Conservation (phyloP, 2,329 filamentous ascomycete species). For the Monosporascus sp. region DNA sequence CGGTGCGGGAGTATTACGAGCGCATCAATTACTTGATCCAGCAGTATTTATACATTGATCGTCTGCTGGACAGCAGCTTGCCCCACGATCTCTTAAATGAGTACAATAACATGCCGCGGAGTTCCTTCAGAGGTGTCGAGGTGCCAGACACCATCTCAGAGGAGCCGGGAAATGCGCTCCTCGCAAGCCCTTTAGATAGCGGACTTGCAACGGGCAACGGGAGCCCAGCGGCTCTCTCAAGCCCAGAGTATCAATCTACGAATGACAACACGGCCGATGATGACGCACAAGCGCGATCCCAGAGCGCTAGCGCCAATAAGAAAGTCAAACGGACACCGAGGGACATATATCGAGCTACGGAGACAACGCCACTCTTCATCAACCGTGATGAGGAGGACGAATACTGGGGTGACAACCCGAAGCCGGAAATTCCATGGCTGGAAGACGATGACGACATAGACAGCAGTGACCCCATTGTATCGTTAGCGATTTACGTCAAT, state of each 20-base stretch:
- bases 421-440: conserved; percentile 61
- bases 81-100: conserved; percentile 89
- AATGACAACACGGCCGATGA: conserved; percentile 2
- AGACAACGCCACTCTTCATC: conserved; percentile 60
- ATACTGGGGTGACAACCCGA: conserved; percentile 29
- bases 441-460: conserved; percentile 67
- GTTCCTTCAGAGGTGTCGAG: conserved; percentile 48
- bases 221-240: conserved; percentile 3
- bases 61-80: conserved; percentile 83
- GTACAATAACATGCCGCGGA: conserved; percentile 62
- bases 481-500: conserved; percentile 84
- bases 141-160: conserved; percentile 74
- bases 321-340: conserved; percentile 75
- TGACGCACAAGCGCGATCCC: conserved; percentile 6
- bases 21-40: conserved; percentile 83
- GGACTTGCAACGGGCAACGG: not conserved
- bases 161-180: conserved; percentile 40
- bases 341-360: conserved; percentile 74
- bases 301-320: conserved; percentile 23
- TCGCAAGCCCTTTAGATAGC: not conserved
- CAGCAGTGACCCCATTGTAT: conserved; percentile 69
- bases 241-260: conserved; percentile 2
- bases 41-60: conserved; percentile 91
- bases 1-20: conserved; percentile 83
- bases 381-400: conserved; percentile 43